Evolutionary conservation across 2,329 filamentous ascomycete genomes (phyloP).

Genomic region (Thielaviopsis populi): DNA sequence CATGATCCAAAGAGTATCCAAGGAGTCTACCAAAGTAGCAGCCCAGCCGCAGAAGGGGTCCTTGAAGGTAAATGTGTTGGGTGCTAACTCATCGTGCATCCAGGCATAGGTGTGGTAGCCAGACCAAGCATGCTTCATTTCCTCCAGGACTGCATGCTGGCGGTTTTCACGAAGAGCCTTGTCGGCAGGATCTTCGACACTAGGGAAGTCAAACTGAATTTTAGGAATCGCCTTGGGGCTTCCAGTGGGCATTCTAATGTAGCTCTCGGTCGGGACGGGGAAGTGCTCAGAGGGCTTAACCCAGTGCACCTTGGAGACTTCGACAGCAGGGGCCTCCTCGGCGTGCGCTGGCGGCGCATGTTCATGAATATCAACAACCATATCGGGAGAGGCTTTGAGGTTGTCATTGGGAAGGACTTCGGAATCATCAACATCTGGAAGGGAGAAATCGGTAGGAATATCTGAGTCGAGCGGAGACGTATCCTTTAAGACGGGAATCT

Average conservation of each 20-base stretch:
- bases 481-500: constrained; percentile 10
- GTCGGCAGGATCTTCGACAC: constrained; percentile 41
- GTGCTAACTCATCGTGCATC: constrained; percentile 73
- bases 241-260: constrained; percentile 63
- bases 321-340: background rate
- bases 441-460: constrained; percentile 6
- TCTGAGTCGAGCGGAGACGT: background rate
- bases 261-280: constrained; percentile 53
- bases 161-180: constrained; percentile 50
- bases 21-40: constrained; percentile 66
- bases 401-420: background rate
- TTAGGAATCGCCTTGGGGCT: constrained; percentile 54
- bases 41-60: constrained; percentile 90
- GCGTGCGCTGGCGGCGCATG: background rate
- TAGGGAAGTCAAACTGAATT: constrained; percentile 59
- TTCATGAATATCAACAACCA: background rate
- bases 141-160: constrained; percentile 51
- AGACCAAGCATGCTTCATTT: constrained; percentile 65
- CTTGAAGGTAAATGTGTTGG: constrained; percentile 49
- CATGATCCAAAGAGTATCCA: constrained; percentile 83
- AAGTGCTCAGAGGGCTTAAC: constrained; percentile 58
- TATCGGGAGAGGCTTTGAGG: background rate
- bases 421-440: background rate
- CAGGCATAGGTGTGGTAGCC: constrained; percentile 71
- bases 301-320: constrained; percentile 47